Base-by-base conservation (phyloP, 2,329 filamentous ascomycete species). In the Fusarium robinianum region DNA sequence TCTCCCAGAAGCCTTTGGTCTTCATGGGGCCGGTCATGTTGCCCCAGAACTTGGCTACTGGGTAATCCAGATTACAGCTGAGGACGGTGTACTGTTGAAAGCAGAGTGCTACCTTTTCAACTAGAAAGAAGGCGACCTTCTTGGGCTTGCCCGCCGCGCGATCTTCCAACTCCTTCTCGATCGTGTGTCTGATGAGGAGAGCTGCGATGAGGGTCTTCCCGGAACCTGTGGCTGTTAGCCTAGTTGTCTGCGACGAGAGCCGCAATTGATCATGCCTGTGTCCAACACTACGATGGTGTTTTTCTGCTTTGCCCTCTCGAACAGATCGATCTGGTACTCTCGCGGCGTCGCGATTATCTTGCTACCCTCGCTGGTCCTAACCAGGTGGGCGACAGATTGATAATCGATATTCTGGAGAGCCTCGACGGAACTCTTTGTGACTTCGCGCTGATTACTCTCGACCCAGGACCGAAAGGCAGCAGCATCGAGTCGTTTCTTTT, bases 131-230 rank as follows among this genome's bases (percentile, higher is more conserved):
- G 0, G 90, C 81, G 7, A 88, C 79, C 18, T 85, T 84, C 24
- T 74, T 79, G 0, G 72, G 61, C n/a, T 75, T 74, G 3, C 85
- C 86, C 3, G 69, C 60, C 0, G 74, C 77, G 25, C 90, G 80
- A 52, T 82, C 72, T 50, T 88, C 83, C 2, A 96, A 70, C 65
- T 99, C 94, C 46, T 85, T 74, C 25, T 90, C 82, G 19, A 97
- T 77, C 8, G 82, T 77, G 64, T 95, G 81, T 25, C 84, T 82
- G 16, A 97, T 77, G 5, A 99, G 76, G 3, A 97, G 77, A 1
- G 89, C 90, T 0, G 94, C 91, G 57, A 99, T 96, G n/a, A 96
- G 75, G 0, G 94, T 99, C 70, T 99, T 99, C 3, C 94, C 94
- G 4, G 90, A 90, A 9, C 94, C 87, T 85, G 46, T 1, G 11